Evolutionary conservation across 1,284 basidiomycete genomes (phyloP), one percentile per base, ranked within the genome.

Genomic region (Chalciporus sp.): DNA sequence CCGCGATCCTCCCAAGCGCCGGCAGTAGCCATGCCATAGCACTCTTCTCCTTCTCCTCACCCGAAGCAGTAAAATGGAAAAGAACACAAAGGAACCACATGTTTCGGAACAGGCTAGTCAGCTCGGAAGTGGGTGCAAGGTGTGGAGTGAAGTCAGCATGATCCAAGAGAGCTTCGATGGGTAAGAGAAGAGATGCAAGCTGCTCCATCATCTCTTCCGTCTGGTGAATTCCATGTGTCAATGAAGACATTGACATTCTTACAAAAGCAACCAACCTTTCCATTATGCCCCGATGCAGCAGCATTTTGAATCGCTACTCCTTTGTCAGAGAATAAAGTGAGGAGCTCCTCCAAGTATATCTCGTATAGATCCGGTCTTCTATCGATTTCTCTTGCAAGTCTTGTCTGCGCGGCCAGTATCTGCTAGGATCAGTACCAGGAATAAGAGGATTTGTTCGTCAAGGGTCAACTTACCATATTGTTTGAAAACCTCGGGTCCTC

Each of bases 71-170:
- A 60, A 94, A 89, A 35, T 89, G 85, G 64, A 95, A 94, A 14
- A 98, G 79, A 17, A 91, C 84, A 64, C 92, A 94, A 12, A 98
- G 74, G 73, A 97, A 94, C 96, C 96, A 99, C 74, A 95, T 82
- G 69, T 94, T 95, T 45, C 95, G 84, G 81, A 98, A 99, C 17
- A 94, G 77, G 4, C 86, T 79, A 4, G 92, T 86, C n/a, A 92
- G 70, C 43, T 87, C 86, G 1, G 82, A 67, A 3, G 85, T 79
- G 17, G 88, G 70, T 35, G 81, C 71, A 12, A 76, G 58, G 39
- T 88, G 81, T 1, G 90, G 86, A 51, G 84, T 80, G 67, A 92
- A 90, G 59, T 90, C 84, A 19, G 74, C 62, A 66, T 95, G 92
- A 35, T 82, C 76, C n/a, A 99, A 79, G 10, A 98, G 79, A 1